These are phyloP conservation scores for Cladosporium austrohemisphaericum DNA, from an alignment of 2,329 filamentous ascomycete genomes.

Conservation along the genomic window DNA sequence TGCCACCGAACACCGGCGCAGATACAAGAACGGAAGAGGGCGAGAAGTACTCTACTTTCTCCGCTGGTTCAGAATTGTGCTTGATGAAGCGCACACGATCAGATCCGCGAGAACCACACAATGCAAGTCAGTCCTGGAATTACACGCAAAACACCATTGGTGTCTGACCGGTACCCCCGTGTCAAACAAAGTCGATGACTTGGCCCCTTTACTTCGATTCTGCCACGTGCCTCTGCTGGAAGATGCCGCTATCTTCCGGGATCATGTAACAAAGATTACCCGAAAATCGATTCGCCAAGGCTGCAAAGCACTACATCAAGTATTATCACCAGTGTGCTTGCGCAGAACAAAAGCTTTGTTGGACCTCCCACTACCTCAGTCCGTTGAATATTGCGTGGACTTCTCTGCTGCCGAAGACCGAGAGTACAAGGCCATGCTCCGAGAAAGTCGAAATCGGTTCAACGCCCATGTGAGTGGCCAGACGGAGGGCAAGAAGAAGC, in stretches of 20 bases:
- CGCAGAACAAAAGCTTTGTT: conserved; percentile 13
- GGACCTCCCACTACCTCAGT: background rate
- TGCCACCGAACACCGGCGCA: conserved; percentile 76
- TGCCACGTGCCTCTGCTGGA: conserved; percentile 79
- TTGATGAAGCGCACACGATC: conserved; percentile 93
- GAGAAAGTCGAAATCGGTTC: background rate
- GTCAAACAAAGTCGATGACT: conserved; percentile 88
- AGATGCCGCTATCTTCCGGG: conserved; percentile 1
- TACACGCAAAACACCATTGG: conserved; percentile 84
- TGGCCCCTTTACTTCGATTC: conserved; percentile 91
- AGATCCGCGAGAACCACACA: conserved; percentile 86
- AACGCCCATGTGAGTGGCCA: background rate
- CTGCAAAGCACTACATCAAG: conserved; percentile 3
- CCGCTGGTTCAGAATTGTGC: conserved; percentile 88
- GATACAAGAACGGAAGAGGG: conserved; percentile 56
- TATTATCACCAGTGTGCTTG: conserved; percentile 9
- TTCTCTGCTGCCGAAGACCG: background rate
- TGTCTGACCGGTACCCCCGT: conserved; percentile 92
- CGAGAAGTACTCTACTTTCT: conserved; percentile 77
- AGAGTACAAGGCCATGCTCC: background rate
- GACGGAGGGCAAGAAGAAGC: background rate
- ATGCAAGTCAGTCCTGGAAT: conserved; percentile 87
- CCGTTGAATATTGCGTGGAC: background rate
- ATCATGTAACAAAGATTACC: background rate
- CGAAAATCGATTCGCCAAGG: background rate